These are phyloP conservation scores for Cryphonectria radicalis DNA, from an alignment of 2,329 filamentous ascomycete species.

Conservation along the genomic window DNA sequence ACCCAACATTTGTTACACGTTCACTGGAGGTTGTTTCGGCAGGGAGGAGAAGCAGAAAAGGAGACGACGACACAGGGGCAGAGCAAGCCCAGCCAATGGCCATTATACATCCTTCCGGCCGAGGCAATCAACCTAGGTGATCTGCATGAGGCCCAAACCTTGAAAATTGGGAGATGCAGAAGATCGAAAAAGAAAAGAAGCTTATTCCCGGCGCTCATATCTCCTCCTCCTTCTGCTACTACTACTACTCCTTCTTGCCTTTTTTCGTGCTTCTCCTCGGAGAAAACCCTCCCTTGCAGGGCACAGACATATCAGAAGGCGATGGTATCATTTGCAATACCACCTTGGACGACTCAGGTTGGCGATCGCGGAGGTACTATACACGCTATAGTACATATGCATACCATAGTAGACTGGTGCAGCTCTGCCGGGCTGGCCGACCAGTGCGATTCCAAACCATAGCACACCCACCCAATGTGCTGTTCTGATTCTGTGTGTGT, in stretches of 20 bases:
- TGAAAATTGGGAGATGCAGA: constrained; percentile 14
- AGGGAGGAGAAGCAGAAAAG: background rate
- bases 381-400: background rate
- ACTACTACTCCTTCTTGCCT: background rate
- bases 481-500: background rate
- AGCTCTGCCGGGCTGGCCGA: background rate
- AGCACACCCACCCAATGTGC: background rate
- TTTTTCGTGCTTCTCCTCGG: constrained; percentile 3
- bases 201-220: background rate
- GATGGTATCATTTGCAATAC: background rate
- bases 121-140: constrained; percentile 15
- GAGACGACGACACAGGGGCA: background rate
- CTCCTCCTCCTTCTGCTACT: background rate
- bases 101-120: background rate
- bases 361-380: background rate
- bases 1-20: background rate
- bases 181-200: background rate
- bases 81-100: background rate
- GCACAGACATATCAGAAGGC: background rate
- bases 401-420: background rate
- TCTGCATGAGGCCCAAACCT: constrained; percentile 15
- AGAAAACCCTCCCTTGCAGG: background rate
- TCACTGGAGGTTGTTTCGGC: background rate
- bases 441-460: background rate
- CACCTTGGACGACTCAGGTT: background rate